Percentiles rank a stretch among this genome's conserved stretches.
Conservation (phyloP, 129 eudicot species). For the Tagetes erecta region DNA sequence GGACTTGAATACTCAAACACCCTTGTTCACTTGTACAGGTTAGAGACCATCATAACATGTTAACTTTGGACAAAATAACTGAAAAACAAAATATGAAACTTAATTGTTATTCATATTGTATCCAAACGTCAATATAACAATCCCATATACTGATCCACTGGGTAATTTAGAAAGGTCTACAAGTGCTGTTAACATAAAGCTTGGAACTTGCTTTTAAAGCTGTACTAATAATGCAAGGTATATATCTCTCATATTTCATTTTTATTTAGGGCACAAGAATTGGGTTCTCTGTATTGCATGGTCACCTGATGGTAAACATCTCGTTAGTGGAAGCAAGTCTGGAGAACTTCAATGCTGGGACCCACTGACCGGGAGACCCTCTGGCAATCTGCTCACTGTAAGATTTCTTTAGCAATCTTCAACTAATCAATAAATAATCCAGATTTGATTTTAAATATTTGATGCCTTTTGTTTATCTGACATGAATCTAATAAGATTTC, state of each 20-base stretch:
- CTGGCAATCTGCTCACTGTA: conserved; percentile 73
- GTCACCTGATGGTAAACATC: conserved; percentile 94
- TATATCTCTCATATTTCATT: not conserved
- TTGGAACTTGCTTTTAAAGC: not conserved
- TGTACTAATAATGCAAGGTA: not conserved
- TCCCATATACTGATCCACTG: not conserved
- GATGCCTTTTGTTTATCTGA: not conserved
- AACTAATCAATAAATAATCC: not conserved
- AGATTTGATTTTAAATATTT: not conserved
- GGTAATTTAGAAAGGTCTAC: not conserved
- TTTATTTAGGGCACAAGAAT: conserved; percentile 78
- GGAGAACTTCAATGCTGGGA: conserved; percentile 96
- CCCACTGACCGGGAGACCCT: conserved; percentile 72
- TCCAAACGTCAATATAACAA: conserved; percentile 1
- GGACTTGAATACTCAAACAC: conserved; percentile 97
- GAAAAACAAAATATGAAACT: not conserved
- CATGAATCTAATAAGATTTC: not conserved
- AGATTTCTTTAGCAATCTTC: conserved; percentile 22
- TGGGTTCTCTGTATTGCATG: conserved; percentile 98
- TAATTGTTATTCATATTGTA: not conserved
- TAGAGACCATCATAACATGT: conserved; percentile 17
- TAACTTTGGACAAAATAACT: conserved; percentile 12
- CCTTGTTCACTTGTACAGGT: conserved; percentile 92
- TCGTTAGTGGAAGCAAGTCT: conserved; percentile 95
- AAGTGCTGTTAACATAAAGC: conserved; percentile 1